These are phyloP conservation scores for Fallopia convolvulus DNA, from an alignment of 148 eudicot species.

Conservation along the genomic window DNA sequence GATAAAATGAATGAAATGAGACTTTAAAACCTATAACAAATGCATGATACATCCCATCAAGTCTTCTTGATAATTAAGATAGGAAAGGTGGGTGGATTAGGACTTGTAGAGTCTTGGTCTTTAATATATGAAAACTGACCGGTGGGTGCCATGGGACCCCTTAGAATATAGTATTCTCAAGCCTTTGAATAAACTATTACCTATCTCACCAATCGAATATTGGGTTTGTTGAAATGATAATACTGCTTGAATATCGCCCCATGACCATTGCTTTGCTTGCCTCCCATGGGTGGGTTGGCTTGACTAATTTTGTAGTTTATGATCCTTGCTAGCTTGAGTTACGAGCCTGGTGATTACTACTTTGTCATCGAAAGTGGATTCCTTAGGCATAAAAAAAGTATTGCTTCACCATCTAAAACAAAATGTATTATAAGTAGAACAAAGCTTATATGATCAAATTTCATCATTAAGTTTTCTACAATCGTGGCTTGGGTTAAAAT, in stretches of 20 bases:
- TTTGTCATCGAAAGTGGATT: too few species aligned
- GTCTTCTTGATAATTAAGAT: background rate
- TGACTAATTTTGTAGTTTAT: too few species aligned
- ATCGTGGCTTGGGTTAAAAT: background rate
- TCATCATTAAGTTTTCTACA: too few species aligned
- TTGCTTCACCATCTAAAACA: background rate
- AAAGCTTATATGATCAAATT: too few species aligned
- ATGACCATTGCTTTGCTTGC: too few species aligned
- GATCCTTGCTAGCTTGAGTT: too few species aligned
- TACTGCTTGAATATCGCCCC: background rate
- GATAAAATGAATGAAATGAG: background rate
- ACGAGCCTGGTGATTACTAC: too few species aligned
- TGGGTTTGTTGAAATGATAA: conserved; percentile 6
- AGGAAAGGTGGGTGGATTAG: background rate
- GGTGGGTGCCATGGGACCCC: conserved; percentile 49
- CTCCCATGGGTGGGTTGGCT: too few species aligned
- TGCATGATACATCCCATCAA: background rate
- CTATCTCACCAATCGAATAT: conserved; percentile 21
- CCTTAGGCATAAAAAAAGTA: too few species aligned
- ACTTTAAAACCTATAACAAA: background rate
- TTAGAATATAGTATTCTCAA: background rate
- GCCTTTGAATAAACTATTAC: background rate
- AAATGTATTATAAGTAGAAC: too few species aligned
- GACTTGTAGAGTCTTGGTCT: background rate
- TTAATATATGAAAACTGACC: conserved; percentile 4